Percentiles rank a stretch among this genome's conserved stretches.
phyloP scores from a whole-genome alignment of 345 rosid genomes.

The Clarkia xantiana region DNA sequence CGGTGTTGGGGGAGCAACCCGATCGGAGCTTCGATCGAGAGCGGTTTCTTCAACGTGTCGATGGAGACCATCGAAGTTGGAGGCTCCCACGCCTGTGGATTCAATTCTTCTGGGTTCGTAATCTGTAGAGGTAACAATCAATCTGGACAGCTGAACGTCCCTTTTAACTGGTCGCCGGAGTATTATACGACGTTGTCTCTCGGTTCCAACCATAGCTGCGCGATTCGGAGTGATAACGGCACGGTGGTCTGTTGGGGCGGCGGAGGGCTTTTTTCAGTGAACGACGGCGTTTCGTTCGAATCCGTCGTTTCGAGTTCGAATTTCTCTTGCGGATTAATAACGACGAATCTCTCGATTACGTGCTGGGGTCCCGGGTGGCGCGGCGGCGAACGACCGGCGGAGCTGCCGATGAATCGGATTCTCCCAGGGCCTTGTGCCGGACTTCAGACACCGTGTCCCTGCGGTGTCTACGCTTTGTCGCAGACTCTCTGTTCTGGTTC shows the following conservation, averaged over 20 bases:
- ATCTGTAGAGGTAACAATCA: conserved; percentile 45
- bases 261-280: conserved; percentile 18
- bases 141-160: conserved; percentile 44
- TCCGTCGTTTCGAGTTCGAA: conserved; percentile 53
- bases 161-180: conserved; percentile 15
- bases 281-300: conserved; percentile 26
- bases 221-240: conserved; percentile 19
- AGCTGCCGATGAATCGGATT: conserved; percentile 24
- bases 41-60: conserved; percentile 26
- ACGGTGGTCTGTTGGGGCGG: conserved; percentile 80
- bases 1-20: conserved; percentile 48
- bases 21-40: conserved; percentile 22
- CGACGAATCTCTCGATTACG: conserved; percentile 26
- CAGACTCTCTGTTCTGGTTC: conserved; percentile 35
- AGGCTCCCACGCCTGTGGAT: conserved; percentile 61
- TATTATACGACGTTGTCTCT: conserved; percentile 38
- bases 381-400: conserved; percentile 1
- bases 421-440: conserved; percentile 70
- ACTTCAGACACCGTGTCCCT: conserved; percentile 20
- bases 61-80: conserved; percentile 53
- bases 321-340: conserved; percentile 54
- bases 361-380: conserved; percentile 78
- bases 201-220: conserved; percentile 57
- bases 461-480: conserved; percentile 35
- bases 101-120: conserved; percentile 34